Percentiles rank a stretch among this genome's conserved stretches.
phyloP scores from a whole-genome alignment of 164 flowering plant genomes.

The Stephania japonica region DNA sequence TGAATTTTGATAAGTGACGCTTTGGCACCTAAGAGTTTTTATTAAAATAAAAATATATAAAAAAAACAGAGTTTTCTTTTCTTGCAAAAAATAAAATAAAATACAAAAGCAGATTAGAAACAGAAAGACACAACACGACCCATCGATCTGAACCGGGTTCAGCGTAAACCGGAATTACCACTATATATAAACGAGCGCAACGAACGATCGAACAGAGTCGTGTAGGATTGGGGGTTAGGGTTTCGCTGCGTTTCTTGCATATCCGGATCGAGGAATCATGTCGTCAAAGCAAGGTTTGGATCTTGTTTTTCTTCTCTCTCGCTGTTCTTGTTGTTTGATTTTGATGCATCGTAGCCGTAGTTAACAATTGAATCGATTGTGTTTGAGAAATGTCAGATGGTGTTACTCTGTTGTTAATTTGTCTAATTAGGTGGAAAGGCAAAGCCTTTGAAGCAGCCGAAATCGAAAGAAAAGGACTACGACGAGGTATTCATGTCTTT shows the following conservation, averaged over 20 bases:
- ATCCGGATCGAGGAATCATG: slow-evolving; percentile 29
- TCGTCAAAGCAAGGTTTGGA: slow-evolving; percentile 63
- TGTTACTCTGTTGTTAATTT: not conserved
- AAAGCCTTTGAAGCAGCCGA: slow-evolving; percentile 89
- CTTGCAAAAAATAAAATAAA: too few relatives aligned
- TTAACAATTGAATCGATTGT: not conserved
- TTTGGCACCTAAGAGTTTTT: too few relatives aligned
- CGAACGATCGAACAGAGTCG: not conserved
- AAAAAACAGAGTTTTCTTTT: too few relatives aligned
- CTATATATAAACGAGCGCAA: not conserved
- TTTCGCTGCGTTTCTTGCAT: not conserved
- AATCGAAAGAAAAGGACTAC: slow-evolving; percentile 65
- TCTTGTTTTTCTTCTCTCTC: not conserved
- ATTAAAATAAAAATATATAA: too few relatives aligned
- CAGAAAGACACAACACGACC: not conserved
- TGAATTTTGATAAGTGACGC: too few relatives aligned
- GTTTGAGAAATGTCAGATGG: slow-evolving; percentile 7
- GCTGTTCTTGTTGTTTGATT: not conserved
- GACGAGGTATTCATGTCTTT: slow-evolving; percentile 54
- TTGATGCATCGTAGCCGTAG: not conserved
- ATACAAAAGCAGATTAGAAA: too few relatives aligned
- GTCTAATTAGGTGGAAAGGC: slow-evolving; percentile 54
- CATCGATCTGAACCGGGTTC: not conserved
- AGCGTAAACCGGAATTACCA: not conserved
- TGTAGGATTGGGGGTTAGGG: not conserved